These are phyloP conservation scores for Sphagnum magellanicum DNA, from an alignment of 228 moss, liverwort and hornwort species.

Conservation along the genomic window DNA sequence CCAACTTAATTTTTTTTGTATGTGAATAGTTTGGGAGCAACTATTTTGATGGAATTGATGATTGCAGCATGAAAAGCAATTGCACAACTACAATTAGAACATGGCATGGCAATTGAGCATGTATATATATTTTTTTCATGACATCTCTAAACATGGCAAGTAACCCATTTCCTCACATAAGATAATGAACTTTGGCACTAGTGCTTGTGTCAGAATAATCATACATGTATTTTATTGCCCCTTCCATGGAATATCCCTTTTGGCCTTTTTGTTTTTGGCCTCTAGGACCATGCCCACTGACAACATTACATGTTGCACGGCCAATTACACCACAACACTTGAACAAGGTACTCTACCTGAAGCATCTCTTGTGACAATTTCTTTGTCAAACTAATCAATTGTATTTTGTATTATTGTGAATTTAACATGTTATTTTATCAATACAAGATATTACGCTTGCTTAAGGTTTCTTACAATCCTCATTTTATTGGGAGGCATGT, in stretches of 20 bases:
- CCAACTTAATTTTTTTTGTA: background rate
- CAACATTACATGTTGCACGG: constrained; percentile 79
- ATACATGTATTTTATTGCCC: too few relatives aligned
- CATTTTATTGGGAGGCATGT: too few relatives aligned
- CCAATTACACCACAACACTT: constrained; percentile 57
- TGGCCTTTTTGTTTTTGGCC: constrained; percentile 11
- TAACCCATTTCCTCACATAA: constrained; percentile 6
- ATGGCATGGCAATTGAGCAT: constrained; percentile 88
- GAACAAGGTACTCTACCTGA: constrained; percentile 43
- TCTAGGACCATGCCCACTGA: constrained; percentile 85
- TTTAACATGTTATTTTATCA: too few relatives aligned
- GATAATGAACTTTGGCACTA: too few relatives aligned
- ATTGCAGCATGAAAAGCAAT: constrained; percentile 96
- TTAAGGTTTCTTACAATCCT: too few relatives aligned
- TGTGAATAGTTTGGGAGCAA: constrained; percentile 81
- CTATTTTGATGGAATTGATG: constrained; percentile 90
- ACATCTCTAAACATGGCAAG: constrained; percentile 99
- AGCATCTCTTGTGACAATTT: background rate
- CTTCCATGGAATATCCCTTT: constrained; percentile 4
- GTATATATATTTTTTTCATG: constrained; percentile 93
- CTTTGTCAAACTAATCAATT: background rate
- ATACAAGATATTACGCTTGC: too few relatives aligned
- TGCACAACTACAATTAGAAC: constrained; percentile 90
- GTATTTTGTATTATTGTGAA: too few relatives aligned
- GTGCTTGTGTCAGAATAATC: too few relatives aligned